Percentiles rank a stretch among this genome's conserved stretches.
phyloP scores from a whole-genome alignment of 805 yeast species.

The Metschnikowia kunwiensis region DNA sequence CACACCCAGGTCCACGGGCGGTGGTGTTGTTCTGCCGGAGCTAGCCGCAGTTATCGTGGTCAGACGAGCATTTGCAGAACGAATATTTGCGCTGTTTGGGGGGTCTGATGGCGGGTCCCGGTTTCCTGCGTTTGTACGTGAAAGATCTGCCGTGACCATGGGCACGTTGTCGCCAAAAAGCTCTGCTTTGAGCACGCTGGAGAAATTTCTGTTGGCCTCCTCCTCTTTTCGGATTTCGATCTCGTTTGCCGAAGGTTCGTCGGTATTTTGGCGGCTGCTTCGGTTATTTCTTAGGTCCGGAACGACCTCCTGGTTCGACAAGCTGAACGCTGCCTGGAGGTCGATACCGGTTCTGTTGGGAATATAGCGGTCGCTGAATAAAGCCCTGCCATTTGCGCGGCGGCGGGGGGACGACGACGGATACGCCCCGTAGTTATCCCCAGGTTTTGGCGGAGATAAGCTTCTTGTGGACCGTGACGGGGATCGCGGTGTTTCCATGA shows the following conservation, averaged over 20 bases:
- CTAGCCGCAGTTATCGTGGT: constrained; percentile 4
- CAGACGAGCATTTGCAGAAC: constrained; percentile 8
- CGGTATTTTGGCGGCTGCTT: not conserved
- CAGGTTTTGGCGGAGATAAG: constrained; percentile 37
- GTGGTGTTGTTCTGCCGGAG: constrained; percentile 24
- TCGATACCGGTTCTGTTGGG: constrained; percentile 87
- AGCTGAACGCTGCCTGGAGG: constrained; percentile 77
- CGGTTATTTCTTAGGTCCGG: constrained; percentile 30
- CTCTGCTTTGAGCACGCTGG: constrained; percentile 82
- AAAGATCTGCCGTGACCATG: constrained; percentile 37
- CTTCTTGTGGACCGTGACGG: constrained; percentile 41
- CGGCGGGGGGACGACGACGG: constrained; percentile 44
- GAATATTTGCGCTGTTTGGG: constrained; percentile 5
- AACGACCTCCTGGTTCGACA: constrained; percentile 44
- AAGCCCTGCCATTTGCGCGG: constrained; percentile 43
- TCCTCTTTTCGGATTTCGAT: constrained; percentile 66
- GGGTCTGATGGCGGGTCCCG: constrained; percentile 6
- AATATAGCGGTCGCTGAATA: constrained; percentile 80
- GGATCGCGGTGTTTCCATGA: constrained; percentile 36
- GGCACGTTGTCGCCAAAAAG: constrained; percentile 86
- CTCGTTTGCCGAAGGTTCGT: constrained; percentile 47
- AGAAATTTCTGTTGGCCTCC: constrained; percentile 84
- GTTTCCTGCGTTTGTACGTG: constrained; percentile 5
- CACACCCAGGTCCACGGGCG: constrained; percentile 14
- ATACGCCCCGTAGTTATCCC: constrained; percentile 20